Conservation (phyloP, 306 rosid genomes). For the Castanea crenata region DNA sequence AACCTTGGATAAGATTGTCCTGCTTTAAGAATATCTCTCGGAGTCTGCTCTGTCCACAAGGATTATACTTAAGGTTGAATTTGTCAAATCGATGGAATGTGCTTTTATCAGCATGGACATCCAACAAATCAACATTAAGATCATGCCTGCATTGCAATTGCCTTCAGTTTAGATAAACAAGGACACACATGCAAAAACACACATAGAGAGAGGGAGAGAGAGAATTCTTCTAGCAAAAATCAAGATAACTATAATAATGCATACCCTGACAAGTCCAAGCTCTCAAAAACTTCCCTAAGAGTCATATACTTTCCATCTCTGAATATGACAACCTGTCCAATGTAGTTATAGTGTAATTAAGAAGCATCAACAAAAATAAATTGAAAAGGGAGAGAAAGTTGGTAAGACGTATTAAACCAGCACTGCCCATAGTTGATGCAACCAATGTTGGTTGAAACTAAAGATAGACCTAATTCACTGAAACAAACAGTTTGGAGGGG, state of each 20-base stretch:
- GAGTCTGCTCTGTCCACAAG: constrained; percentile 95
- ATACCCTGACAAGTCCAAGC: constrained; percentile 90
- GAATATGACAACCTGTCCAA: constrained; percentile 81
- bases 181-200: constrained; percentile 3
- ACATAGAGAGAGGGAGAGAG: neutral
- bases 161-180: constrained; percentile 23
- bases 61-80: constrained; percentile 91
- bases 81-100: constrained; percentile 95
- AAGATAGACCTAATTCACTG: neutral
- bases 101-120: constrained; percentile 93
- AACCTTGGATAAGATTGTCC: constrained; percentile 95
- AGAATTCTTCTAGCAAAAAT: neutral
- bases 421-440: neutral
- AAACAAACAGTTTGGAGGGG: neutral
- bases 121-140: constrained; percentile 84
- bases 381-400: constrained; percentile 6
- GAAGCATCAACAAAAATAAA: constrained; percentile 30
- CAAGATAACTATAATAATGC: constrained; percentile 5
- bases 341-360: constrained; percentile 9
- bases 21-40: constrained; percentile 93
- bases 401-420: neutral
- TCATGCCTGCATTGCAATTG: constrained; percentile 48
- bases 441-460: neutral
- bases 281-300: constrained; percentile 85
- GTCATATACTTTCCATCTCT: constrained; percentile 94